Conservation (phyloP, 805 yeast genomes). For the Pichia thaimueangensis region DNA sequence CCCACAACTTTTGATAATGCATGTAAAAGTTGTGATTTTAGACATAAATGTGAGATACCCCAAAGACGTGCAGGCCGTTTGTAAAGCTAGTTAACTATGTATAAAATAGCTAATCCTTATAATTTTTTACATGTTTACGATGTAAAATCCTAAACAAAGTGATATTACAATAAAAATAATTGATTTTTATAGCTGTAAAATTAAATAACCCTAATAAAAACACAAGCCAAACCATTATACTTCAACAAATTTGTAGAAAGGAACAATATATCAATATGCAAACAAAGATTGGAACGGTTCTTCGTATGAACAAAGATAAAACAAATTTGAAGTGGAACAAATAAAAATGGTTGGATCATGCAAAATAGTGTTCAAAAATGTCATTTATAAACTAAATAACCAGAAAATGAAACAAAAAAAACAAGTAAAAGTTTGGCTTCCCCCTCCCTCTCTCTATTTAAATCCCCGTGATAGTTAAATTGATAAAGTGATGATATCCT, state of each 20-base stretch:
- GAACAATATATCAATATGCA: neutral
- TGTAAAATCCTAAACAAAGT: too few species aligned
- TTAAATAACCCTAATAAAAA: neutral
- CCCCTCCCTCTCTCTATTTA: slow-evolving; percentile 12
- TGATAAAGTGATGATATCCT: slow-evolving; percentile 3
- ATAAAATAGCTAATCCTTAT: too few species aligned
- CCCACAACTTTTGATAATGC: slow-evolving; percentile 35
- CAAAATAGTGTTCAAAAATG: too few species aligned
- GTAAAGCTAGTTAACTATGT: too few species aligned
- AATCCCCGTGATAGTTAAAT: slow-evolving; percentile 4
- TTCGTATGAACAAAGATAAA: neutral
- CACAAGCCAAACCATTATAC: neutral
- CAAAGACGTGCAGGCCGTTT: neutral
- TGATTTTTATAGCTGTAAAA: too few species aligned
- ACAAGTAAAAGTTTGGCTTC: slow-evolving; percentile 2
- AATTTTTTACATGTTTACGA: too few species aligned
- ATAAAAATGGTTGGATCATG: neutral
- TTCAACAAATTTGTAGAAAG: slow-evolving; percentile 1
- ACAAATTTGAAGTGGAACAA: slow-evolving; percentile 12
- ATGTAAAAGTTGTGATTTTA: slow-evolving; percentile 50
- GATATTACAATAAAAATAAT: too few species aligned
- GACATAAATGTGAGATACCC: slow-evolving; percentile 9
- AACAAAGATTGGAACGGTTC: slow-evolving; percentile 1
- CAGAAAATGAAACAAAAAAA: neutral
- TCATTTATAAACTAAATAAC: too few species aligned